A percentile compares a stretch with the other conserved stretches of the same genome.
phyloP scores from a whole-genome alignment of 2,329 filamentous ascomycete genomes.

The Rugonectria rugulosa region DNA sequence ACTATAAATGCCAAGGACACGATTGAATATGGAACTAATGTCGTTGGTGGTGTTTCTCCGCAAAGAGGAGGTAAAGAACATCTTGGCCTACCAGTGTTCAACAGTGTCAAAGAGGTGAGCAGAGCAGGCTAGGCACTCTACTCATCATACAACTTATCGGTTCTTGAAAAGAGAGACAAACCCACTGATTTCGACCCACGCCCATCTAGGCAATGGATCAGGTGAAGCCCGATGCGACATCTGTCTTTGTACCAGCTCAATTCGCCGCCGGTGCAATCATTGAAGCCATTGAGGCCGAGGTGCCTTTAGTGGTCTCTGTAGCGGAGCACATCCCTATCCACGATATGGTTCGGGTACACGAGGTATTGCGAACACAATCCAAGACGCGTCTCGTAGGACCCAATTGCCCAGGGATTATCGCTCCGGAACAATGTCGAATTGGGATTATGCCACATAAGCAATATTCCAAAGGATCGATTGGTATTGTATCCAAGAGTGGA shows the following conservation, averaged over 20 bases:
- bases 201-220: constrained; percentile 41
- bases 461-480: constrained; percentile 67
- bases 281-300: constrained; percentile 79
- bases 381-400: constrained; percentile 78
- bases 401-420: constrained; percentile 82
- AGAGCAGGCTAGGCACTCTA: not conserved
- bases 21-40: constrained; percentile 47
- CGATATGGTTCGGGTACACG: constrained; percentile 75
- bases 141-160: too few relatives aligned
- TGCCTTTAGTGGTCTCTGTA: constrained; percentile 79
- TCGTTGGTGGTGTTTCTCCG: constrained; percentile 50
- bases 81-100: constrained; percentile 46
- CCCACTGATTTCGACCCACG: not conserved
- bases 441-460: constrained; percentile 52
- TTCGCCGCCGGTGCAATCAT: constrained; percentile 73
- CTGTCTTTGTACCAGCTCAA: constrained; percentile 76
- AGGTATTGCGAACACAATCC: constrained; percentile 74
- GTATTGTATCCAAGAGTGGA: constrained; percentile 81
- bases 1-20: constrained; percentile 49
- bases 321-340: constrained; percentile 83
- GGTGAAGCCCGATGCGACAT: constrained; percentile 68
- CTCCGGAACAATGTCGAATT: constrained; percentile 69
- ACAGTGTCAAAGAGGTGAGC: constrained; percentile 43
- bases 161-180: too few relatives aligned
- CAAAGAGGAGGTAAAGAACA: constrained; percentile 45